Evolutionary conservation across 768 basidiomycete species (phyloP), one percentile per base, ranked within the genome.

Genomic region (Mycena pura): DNA sequence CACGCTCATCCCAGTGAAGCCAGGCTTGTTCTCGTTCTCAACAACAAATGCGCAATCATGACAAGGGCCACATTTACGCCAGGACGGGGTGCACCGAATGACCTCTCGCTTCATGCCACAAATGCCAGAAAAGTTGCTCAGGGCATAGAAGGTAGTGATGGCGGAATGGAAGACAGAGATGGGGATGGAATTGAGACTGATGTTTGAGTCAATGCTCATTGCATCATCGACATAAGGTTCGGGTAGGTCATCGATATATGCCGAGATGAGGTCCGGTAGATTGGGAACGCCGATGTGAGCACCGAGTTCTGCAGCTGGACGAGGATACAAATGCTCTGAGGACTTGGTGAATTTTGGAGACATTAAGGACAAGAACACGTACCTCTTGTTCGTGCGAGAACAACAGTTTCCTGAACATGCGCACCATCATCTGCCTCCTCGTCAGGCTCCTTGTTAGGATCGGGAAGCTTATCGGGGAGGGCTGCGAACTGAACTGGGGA

Each of bases 241-340:
- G 15, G 69, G 56, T 27, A 72, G 72, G 25, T 72, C 68, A 4
- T 40, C 39, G 9, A 74, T 63, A 40, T 73, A 73, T 2, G 53
- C 60, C 24, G 57, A 59, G 2, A 66, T 41, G 6, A 72, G 66
- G 0, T 60, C 27, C 0, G 65, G 57, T 15, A 73, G 60, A 3
- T 25, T 1, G 3, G 68, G 69, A 6, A 65, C 45, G 3, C 60
- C 24, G 49, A 71, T 60, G 34, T 68, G 48, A 0, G 3, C 31
- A 1, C 51, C 64, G 6, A 70, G 64, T 14, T 32, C 57, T 1
- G 17, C 19, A n/a, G 65, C 31, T 9, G 31, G 17, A 1, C 62
- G 64, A 11, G 71, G 64, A 45, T 68, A 68, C 0, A 51, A 43
- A 11, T 51, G 49, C 13, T 60, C 67, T 68, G 38, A 41, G 55